Percentiles rank a stretch among this genome's conserved stretches.
These are phyloP conservation scores for Sonneratia alba DNA, from an alignment of 345 rosid genomes.

Conservation along the genomic window DNA sequence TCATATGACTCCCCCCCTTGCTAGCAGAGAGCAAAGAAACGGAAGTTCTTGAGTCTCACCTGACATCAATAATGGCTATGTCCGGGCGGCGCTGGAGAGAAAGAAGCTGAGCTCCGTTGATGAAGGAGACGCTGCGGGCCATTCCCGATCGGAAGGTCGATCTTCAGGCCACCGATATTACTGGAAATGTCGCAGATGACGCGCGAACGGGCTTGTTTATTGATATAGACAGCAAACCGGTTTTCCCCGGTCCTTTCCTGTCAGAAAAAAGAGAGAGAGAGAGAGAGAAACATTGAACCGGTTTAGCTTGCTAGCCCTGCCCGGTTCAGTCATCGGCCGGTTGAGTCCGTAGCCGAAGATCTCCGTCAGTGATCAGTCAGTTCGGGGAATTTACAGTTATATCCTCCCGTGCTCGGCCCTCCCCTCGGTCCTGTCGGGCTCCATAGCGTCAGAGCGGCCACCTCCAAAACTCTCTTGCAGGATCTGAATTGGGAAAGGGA, in stretches of 20 bases:
- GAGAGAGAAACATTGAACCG: too few species aligned
- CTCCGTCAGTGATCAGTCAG: neutral
- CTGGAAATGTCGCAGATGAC: neutral
- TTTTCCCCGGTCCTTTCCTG: too few species aligned
- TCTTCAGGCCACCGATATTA: neutral
- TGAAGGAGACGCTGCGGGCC: slow-evolving; percentile 71
- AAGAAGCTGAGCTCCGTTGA: slow-evolving; percentile 71
- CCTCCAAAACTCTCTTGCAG: neutral
- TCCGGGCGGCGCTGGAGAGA: slow-evolving; percentile 53
- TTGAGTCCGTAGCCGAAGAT: too few species aligned
- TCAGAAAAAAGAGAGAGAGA: too few species aligned
- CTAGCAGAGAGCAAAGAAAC: neutral
- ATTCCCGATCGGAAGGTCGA: slow-evolving; percentile 19
- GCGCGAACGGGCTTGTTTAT: neutral
- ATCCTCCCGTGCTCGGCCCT: neutral
- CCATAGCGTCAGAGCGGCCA: neutral
- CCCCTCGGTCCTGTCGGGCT: too few species aligned
- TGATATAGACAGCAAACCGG: too few species aligned
- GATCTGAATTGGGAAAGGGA: neutral
- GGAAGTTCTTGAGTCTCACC: slow-evolving; percentile 25
- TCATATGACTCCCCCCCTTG: neutral
- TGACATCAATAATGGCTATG: slow-evolving; percentile 77
- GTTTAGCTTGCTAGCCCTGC: too few species aligned
- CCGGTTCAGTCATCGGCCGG: too few species aligned
- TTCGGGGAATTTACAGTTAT: neutral